Conservation (phyloP, 1,284 basidiomycete genomes). For the Taiwanofungus camphoratus region DNA sequence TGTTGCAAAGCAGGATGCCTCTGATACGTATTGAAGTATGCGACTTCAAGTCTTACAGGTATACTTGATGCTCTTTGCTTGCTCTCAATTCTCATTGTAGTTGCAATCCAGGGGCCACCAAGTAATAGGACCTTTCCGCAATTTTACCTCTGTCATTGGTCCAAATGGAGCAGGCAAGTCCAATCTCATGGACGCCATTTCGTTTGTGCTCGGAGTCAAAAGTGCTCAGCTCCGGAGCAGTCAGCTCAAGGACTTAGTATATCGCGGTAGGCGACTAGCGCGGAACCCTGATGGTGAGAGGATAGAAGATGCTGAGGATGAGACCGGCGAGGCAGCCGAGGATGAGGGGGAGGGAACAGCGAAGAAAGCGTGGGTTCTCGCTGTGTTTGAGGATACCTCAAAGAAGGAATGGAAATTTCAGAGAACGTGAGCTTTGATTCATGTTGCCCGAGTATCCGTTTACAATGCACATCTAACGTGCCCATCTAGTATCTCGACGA, state of each 20-base stretch:
- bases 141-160: constrained; percentile 95
- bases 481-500: constrained; percentile 68
- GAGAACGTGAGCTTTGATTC: constrained; percentile 68
- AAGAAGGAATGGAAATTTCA: constrained; percentile 88
- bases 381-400: constrained; percentile 77
- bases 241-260: constrained; percentile 93
- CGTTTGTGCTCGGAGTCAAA: constrained; percentile 96
- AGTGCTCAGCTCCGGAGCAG: constrained; percentile 89
- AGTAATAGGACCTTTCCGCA: constrained; percentile 84
- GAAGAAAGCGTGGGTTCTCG: constrained; percentile 91
- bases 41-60: constrained; percentile 93
- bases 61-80: constrained; percentile 14
- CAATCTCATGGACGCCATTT: constrained; percentile 99
- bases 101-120: constrained; percentile 63
- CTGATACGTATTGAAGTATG: constrained; percentile 77
- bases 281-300: constrained; percentile 46
- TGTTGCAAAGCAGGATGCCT: constrained; percentile 44
- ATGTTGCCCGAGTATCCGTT: neutral
- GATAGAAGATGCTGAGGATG: constrained; percentile 41
- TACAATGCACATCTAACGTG: neutral
- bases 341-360: constrained; percentile 76
- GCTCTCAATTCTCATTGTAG: constrained; percentile 1
- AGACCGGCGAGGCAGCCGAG: constrained; percentile 48
- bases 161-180: constrained; percentile 99
- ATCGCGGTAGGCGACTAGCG: constrained; percentile 80